Evolutionary conservation across 257 asterid species (phyloP), one percentile per base, ranked within the genome.

Genomic region (Vinca minor): DNA sequence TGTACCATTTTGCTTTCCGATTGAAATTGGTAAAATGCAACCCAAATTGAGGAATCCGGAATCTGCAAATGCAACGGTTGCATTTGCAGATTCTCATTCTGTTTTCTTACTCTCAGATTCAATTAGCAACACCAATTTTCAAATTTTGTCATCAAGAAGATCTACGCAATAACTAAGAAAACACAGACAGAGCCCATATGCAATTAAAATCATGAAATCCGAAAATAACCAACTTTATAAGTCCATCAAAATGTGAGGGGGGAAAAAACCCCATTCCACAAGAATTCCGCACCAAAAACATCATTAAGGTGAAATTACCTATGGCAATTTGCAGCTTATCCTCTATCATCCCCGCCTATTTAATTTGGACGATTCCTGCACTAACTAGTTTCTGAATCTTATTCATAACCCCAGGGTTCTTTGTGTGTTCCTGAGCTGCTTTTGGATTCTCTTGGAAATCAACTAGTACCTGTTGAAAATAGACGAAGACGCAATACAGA

Each of bases 341-440:
- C 17, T 28, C 28, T 4, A 21, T n/a, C n/a, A n/a, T n/a, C n/a
- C n/a, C 1, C 18, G 18, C 71, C 70, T 62, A 92, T 69, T 59
- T 77, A 41, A 92, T 75, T 71, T 92, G 98, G 31, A 92, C 94
- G 8, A 92, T 92, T 67, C 98, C 98, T 0, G 96, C 93, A 64
- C 76, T 87, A 49, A 89, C 69, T 20, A 92, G 91, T 69, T 92
- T 89, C 83, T 92, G 96, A 29, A 92, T 81, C 88, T 89, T 92
- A 82, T 60, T 71, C 98, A 85, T 92, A 65, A 92, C 98, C 12
- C 23, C 77, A 38, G 98, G 96, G 72, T 92, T 92, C 89, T 84
- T 89, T 76, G 74, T 81, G 76, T 92, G 97, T 1, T 84, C 87
- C 53, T 87, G 96, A 29, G 98, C 96, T 13, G 94, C 86, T 63